Evolutionary conservation across 148 eudicot genomes (phyloP), one percentile per base, ranked within the genome.

Genomic region (Rhododendron henanense): DNA sequence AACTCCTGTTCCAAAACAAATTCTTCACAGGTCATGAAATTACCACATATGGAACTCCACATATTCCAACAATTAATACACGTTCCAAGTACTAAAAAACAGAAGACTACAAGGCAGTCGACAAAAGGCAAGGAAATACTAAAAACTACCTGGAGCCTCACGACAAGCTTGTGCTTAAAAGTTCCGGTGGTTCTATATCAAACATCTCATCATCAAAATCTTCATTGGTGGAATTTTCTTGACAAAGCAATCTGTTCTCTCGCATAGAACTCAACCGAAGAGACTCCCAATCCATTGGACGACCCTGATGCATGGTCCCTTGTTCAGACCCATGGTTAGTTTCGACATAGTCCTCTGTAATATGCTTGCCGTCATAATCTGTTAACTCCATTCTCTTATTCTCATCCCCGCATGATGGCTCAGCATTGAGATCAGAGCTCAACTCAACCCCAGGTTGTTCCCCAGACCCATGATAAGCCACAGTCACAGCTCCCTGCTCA

Each of bases 371-470:
- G 51, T 92, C 92, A 89, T 86, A 90, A 85, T 86, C 51, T 78
- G 84, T 37, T 74, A 71, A 80, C 47, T 90, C 91, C 79, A 83
- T 80, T 87, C 87, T 69, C 59, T 87, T 88, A 53, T 90, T 93
- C 53, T 91, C 90, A 81, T 91, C 91, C 31, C 41, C 69, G 61
- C 90, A 84, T 44, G 88, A 81, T 16, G 95, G 90, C 83, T 89
- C 93, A 73, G 84, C 92, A 89, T 94, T 94, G 3, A 90, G 92
- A 90, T 94, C 97, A 63, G 96, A 89, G 59, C 89, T 90, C 88
- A 92, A 86, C 84, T 95, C 94, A 84, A 92, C 90, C 65, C 92
- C 92, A 84, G 81, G 67, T 81, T 90, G 93, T 83, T 94, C 99
- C 71, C 44, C 91, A 47, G 65, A 85, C 47, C 86, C 98, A 85